Conservation (phyloP, 176 grass and related monocot species). For the Otatea glauca region DNA sequence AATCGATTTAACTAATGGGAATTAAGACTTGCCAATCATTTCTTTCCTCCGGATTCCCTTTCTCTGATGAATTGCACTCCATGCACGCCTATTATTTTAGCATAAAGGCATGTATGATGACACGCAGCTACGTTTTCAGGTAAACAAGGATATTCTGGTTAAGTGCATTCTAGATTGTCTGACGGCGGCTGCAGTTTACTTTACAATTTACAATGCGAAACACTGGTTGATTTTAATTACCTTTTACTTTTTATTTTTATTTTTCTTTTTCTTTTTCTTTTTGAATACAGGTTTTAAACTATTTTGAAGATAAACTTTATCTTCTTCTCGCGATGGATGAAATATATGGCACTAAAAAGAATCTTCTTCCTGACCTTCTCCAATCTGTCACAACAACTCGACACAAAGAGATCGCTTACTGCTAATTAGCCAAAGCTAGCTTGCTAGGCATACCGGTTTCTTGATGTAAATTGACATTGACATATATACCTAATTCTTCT, state of each 20-base stretch:
- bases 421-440: conserved; percentile 1
- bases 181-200: conserved; percentile 1
- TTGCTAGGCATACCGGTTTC: conserved; percentile 53
- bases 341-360: background rate
- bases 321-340: conserved; percentile 15
- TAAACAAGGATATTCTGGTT: conserved; percentile 16
- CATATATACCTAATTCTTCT: conserved; percentile 53
- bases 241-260: conserved; percentile 31
- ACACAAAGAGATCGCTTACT: conserved; percentile 1
- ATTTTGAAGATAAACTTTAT: too few relatives aligned
- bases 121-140: conserved; percentile 21
- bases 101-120: conserved; percentile 18
- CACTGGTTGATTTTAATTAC: conserved; percentile 4
- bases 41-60: conserved; percentile 17
- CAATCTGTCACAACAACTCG: background rate
- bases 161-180: conserved; percentile 47
- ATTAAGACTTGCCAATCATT: conserved; percentile 33
- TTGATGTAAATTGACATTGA: conserved; percentile 52
- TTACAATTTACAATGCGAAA: conserved; percentile 9
- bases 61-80: conserved; percentile 12
- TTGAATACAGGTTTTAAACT: too few relatives aligned
- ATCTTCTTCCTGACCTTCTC: background rate
- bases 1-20: background rate
- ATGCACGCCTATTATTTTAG: conserved; percentile 7
- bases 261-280: conserved; percentile 41